Percentiles rank a stretch among this genome's conserved stretches.
Evolutionary conservation across 352 stramenopile species (phyloP).

Genomic region (Globisporangium uncinulatum): DNA sequence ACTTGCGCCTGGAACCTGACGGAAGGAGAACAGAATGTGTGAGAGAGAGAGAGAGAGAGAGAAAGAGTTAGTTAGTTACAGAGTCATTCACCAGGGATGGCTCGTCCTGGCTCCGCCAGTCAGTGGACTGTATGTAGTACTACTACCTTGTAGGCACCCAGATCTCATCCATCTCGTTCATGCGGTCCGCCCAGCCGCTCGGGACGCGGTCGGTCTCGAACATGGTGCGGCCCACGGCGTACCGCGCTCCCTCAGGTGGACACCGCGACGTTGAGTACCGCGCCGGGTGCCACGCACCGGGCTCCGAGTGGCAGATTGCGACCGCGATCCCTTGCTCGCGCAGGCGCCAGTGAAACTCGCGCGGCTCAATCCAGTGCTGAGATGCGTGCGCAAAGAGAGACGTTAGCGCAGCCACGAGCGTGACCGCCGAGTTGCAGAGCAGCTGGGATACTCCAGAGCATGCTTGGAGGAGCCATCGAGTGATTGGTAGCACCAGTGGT

Average conservation of each 20-base stretch:
- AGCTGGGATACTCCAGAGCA: neutral
- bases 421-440: slow-evolving; percentile 1
- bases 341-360: slow-evolving; percentile 57
- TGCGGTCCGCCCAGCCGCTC: slow-evolving; percentile 78
- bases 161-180: slow-evolving; percentile 92
- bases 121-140: slow-evolving; percentile 1
- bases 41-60: no score
- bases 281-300: slow-evolving; percentile 86
- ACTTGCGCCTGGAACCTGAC: slow-evolving; percentile 67
- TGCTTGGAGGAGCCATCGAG: neutral
- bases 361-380: slow-evolving; percentile 71
- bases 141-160: slow-evolving; percentile 83
- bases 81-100: neutral
- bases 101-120: neutral
- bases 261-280: slow-evolving; percentile 66
- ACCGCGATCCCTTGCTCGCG: slow-evolving; percentile 38
- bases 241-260: slow-evolving; percentile 40
- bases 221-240: slow-evolving; percentile 89
- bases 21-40: neutral
- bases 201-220: slow-evolving; percentile 94
- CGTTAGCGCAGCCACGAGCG: slow-evolving; percentile 3
- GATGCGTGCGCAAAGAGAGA: neutral
- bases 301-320: slow-evolving; percentile 90
- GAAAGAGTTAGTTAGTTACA: neutral
- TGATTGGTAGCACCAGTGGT: neutral